Percentiles rank a stretch among this genome's conserved stretches.
Evolutionary conservation across 495 filamentous ascomycete species (phyloP).

Genomic region (Pyronema domesticum): DNA sequence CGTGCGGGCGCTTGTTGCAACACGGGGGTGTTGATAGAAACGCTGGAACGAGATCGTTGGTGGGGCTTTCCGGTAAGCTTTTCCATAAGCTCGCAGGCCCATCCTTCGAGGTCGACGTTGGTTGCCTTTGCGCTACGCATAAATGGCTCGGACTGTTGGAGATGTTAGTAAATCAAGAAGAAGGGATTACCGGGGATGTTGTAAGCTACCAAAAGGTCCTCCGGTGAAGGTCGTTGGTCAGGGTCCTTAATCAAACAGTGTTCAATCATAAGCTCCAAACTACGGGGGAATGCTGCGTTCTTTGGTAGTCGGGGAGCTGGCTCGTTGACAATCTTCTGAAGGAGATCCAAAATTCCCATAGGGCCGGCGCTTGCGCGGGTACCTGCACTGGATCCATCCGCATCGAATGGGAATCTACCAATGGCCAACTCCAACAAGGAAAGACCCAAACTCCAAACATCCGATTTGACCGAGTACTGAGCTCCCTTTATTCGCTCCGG

Average conservation of each 20-base stretch:
- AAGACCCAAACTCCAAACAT: slow-evolving; percentile 97
- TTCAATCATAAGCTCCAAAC: slow-evolving; percentile 89
- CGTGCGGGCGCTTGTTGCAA: slow-evolving; percentile 9
- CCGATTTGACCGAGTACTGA: slow-evolving; percentile 92
- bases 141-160: slow-evolving; percentile 19
- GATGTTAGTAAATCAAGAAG: slow-evolving; percentile 25
- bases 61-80: slow-evolving; percentile 15
- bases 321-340: slow-evolving; percentile 96
- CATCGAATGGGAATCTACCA: slow-evolving; percentile 84
- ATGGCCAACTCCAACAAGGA: slow-evolving; percentile 93
- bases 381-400: slow-evolving; percentile 49
- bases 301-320: slow-evolving; percentile 83
- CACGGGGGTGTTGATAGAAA: slow-evolving; percentile 10
- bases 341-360: slow-evolving; percentile 84
- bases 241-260: slow-evolving; percentile 84
- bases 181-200: neutral
- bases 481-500: slow-evolving; percentile 93
- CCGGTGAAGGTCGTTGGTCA: slow-evolving; percentile 73
- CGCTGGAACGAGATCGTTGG: slow-evolving; percentile 14
- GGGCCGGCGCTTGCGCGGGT: slow-evolving; percentile 53
- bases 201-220: slow-evolving; percentile 41
- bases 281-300: slow-evolving; percentile 88
- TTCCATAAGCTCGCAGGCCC: slow-evolving; percentile 19
- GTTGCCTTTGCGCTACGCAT: slow-evolving; percentile 24
- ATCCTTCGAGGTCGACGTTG: slow-evolving; percentile 23